Evolutionary conservation across 2,329 filamentous ascomycete genomes (phyloP), one percentile per base, ranked within the genome.

Genomic region (Scytalidium lignicola): DNA sequence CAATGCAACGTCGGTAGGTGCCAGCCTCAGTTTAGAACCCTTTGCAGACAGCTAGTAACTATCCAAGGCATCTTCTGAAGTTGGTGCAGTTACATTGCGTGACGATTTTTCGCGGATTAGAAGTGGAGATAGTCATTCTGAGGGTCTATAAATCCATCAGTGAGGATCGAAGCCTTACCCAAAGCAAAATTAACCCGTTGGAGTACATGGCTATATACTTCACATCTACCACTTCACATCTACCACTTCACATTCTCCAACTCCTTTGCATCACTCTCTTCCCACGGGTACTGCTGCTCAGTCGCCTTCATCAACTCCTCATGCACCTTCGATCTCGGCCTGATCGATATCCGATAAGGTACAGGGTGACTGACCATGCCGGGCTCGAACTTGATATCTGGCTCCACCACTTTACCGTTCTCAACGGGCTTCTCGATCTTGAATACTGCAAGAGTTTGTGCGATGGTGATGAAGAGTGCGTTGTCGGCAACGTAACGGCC

Each of bases 381-480:
- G 2, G 62, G 52, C 50, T 62, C 56, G 40, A 72, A 71, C 39
- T 28, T 48, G 12, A 51, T 29, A 37, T 51, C 44, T 22, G 49
- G 49, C 19, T 67, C 68, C 0, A 73, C 57, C 9, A 65, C 62
- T 17, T 57, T 62, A 0, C 70, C 74, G 4, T 69, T 59, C 19
- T 66, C 63, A 6, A 69, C 48, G 0, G 55, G 52, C 47, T 72
- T 72, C 9, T 50, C 50, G 13, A 78, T 62, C 3, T 67, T 58
- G 44, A 80, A 79, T 0, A 70, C 70, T 0, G 77, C 67, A 1
- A 82, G 60, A 0, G 66, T 60, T 23, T 73, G 72, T 0, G 67
- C 71, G 18, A 73, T 65, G 15, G 56, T 69, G 10, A 48, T 41
- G 40, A 48, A 51, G 41, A 51, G 37, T 22, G 37, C 39, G 9